phyloP scores from a whole-genome alignment of 306 rosid species.

The Gynostemma pentaphyllum region DNA sequence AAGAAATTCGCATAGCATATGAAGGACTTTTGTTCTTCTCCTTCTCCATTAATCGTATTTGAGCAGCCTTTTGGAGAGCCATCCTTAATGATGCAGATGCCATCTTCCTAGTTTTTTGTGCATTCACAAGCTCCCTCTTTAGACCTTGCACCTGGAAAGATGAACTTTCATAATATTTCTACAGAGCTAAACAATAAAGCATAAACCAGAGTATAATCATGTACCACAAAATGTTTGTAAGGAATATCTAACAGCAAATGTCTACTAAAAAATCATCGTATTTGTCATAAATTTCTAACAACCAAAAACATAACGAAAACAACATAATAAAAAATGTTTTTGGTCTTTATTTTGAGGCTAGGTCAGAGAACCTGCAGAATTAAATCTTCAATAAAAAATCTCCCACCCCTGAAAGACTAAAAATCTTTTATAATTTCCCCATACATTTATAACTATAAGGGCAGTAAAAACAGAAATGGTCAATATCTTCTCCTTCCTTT shows the following conservation, averaged over 20 bases:
- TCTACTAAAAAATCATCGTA: neutral
- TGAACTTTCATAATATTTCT: neutral
- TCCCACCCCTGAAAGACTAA: too few species aligned
- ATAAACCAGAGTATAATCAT: neutral
- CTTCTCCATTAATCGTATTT: slow-evolving; percentile 74
- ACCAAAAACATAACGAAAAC: too few species aligned
- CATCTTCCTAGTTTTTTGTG: slow-evolving; percentile 68
- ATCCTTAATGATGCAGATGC: slow-evolving; percentile 76
- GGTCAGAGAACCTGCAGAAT: too few species aligned
- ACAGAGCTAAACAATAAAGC: neutral
- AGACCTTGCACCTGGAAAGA: slow-evolving; percentile 78
- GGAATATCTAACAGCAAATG: neutral
- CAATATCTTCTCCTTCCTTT: too few species aligned
- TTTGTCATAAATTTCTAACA: too few species aligned
- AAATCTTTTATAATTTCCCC: too few species aligned
- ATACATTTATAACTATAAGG: too few species aligned
- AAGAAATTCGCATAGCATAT: slow-evolving; percentile 91
- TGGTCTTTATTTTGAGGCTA: too few species aligned
- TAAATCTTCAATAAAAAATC: too few species aligned
- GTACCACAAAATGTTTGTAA: neutral
- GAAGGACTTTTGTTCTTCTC: slow-evolving; percentile 98
- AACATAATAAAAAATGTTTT: too few species aligned
- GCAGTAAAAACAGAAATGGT: too few species aligned
- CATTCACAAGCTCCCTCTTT: slow-evolving; percentile 66
- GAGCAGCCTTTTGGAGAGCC: slow-evolving; percentile 90